phyloP scores from a whole-genome alignment of 2,329 filamentous ascomycete genomes.

The Tricladium varicosporioides region DNA sequence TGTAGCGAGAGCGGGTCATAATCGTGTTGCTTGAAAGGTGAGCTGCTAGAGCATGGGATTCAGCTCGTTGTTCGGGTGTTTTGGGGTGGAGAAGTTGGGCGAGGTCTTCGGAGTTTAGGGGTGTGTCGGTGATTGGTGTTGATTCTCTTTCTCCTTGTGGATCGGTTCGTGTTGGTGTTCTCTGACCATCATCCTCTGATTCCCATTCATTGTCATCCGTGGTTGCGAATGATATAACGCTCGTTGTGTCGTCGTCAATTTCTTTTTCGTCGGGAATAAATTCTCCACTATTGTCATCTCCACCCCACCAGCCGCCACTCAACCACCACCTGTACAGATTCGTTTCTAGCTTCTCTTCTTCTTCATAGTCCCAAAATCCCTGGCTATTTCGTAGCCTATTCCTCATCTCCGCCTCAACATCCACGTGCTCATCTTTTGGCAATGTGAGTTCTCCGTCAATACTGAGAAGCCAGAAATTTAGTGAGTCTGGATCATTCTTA shows the following conservation, averaged over 20 bases:
- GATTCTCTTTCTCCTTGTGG: conserved; percentile 52
- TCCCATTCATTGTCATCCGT: conserved; percentile 48
- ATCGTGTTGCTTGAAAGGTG: conserved; percentile 71
- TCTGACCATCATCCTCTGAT: conserved; percentile 50
- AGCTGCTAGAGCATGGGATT: conserved; percentile 77
- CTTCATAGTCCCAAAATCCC: conserved; percentile 40
- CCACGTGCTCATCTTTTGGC: conserved; percentile 62
- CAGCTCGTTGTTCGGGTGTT: conserved; percentile 72
- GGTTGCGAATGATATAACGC: conserved; percentile 62
- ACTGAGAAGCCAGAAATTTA: conserved; percentile 53
- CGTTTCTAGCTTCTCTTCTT: conserved; percentile 68
- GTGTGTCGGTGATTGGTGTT: conserved; percentile 59
- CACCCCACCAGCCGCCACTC: conserved; percentile 80
- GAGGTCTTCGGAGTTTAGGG: conserved; percentile 66
- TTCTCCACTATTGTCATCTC: conserved; percentile 75
- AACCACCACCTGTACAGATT: conserved; percentile 85
- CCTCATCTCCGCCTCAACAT: conserved; percentile 79
- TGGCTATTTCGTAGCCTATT: conserved; percentile 50
- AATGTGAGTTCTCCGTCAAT: conserved; percentile 53
- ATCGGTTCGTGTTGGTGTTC: conserved; percentile 70
- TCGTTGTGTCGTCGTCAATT: conserved; percentile 72
- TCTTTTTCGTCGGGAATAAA: conserved; percentile 59
- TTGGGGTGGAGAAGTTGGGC: conserved; percentile 79
- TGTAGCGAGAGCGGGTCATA: conserved; percentile 79
- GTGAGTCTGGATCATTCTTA: conserved; percentile 30